A percentile compares a stretch with the other conserved stretches of the same genome.
These are phyloP conservation scores for Aspergillus jensenii DNA, from an alignment of 2,329 filamentous ascomycete species.

Conservation along the genomic window DNA sequence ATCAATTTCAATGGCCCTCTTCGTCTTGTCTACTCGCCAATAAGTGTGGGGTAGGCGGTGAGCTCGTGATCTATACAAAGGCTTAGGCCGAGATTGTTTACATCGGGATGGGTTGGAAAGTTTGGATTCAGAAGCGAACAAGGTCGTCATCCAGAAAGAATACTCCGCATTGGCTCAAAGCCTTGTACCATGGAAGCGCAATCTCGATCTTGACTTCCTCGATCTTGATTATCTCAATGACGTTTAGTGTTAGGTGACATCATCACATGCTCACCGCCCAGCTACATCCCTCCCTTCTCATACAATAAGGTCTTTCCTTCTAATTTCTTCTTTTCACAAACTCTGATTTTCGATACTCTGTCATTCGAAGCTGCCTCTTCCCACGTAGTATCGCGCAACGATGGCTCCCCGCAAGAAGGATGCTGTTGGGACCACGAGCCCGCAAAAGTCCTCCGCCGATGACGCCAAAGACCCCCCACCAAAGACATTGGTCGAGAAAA, in stretches of 20 bases:
- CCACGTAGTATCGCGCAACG: not conserved
- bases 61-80: not conserved
- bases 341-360: not conserved
- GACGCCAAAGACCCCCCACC: conserved; percentile 8
- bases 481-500: conserved; percentile 23
- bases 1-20: not conserved
- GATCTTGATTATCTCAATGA: conserved; percentile 1
- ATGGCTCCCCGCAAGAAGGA: conserved; percentile 27
- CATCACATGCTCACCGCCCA: conserved; percentile 35
- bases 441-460: conserved; percentile 14
- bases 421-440: conserved; percentile 11
- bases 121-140: not conserved
- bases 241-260: conserved; percentile 29
- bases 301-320: not conserved
- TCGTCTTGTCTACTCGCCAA: not conserved
- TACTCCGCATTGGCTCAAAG: not conserved
- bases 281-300: not conserved
- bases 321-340: not conserved
- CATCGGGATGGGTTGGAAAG: not conserved
- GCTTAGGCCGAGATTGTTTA: not conserved
- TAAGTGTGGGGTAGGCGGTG: not conserved
- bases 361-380: not conserved
- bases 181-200: not conserved
- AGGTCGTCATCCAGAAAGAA: not conserved
- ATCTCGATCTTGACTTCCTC: not conserved